Conservation (phyloP, 768 basidiomycete genomes). For the Mycena filopes region DNA sequence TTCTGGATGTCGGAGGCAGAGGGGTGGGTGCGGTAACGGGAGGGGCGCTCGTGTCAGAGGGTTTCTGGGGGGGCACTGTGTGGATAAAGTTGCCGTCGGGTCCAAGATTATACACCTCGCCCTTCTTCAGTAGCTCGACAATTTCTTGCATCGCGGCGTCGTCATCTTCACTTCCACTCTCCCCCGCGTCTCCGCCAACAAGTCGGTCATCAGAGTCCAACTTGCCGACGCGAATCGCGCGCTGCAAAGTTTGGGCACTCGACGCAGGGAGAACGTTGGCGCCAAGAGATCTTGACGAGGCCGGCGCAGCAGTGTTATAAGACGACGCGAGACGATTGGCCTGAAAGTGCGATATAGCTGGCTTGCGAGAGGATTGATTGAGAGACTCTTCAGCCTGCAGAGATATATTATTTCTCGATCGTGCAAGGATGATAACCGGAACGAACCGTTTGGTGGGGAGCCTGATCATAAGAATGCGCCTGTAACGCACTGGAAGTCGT, state of each 20-base stretch:
- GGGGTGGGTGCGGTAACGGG: conserved; percentile 7
- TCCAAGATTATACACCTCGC: conserved; percentile 64
- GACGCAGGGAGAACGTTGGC: conserved; percentile 56
- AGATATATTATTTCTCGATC: conserved; percentile 5
- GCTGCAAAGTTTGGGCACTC: conserved; percentile 58
- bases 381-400: conserved; percentile 23
- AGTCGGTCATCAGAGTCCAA: conserved; percentile 59
- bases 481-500: conserved; percentile 63
- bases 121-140: conserved; percentile 60
- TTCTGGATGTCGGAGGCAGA: conserved; percentile 43
- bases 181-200: conserved; percentile 59
- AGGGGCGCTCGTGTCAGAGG: conserved; percentile 17
- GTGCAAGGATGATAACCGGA: neutral
- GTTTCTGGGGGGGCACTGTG: conserved; percentile 33
- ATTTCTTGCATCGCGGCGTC: conserved; percentile 58
- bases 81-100: conserved; percentile 52
- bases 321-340: conserved; percentile 62
- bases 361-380: conserved; percentile 47
- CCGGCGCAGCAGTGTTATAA: conserved; percentile 53
- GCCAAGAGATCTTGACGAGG: conserved; percentile 52
- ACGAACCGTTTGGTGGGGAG: conserved; percentile 58
- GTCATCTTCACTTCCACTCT: conserved; percentile 67
- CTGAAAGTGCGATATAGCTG: conserved; percentile 73
- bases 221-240: conserved; percentile 66
- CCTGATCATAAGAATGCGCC: conserved; percentile 53